These are phyloP conservation scores for Chrysopogon serrulatus DNA, from an alignment of 176 grass and related monocot species.

Conservation along the genomic window DNA sequence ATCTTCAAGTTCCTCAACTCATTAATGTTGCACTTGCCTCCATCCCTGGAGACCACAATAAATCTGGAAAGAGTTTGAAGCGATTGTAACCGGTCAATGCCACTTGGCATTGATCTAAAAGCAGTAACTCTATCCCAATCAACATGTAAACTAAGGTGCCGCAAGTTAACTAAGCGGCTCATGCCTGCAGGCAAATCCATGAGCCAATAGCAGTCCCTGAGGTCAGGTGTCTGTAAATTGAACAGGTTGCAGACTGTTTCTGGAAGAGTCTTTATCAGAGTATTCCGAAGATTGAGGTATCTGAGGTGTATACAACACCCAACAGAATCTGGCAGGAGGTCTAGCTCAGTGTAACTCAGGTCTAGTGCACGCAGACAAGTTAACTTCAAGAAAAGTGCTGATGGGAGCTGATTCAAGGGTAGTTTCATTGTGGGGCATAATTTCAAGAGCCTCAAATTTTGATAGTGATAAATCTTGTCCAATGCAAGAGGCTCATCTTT, in stretches of 20 bases:
- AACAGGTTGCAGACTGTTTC: constrained; percentile 34
- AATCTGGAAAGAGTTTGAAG: constrained; percentile 53
- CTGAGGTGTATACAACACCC: constrained; percentile 44
- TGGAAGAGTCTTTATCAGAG: constrained; percentile 31
- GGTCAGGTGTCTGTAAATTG: constrained; percentile 50
- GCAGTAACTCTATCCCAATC: constrained; percentile 46
- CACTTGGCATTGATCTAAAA: constrained; percentile 19
- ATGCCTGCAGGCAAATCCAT: constrained; percentile 36
- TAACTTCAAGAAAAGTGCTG: constrained; percentile 30
- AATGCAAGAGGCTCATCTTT: constrained; percentile 8
- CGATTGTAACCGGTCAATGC: constrained; percentile 13
- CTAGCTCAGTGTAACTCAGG: constrained; percentile 33
- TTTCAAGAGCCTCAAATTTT: constrained; percentile 47
- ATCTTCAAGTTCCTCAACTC: constrained; percentile 49
- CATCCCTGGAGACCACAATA: constrained; percentile 2
- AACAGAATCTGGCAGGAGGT: constrained; percentile 35
- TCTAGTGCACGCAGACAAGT: constrained; percentile 35
- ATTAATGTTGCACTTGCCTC: constrained; percentile 31
- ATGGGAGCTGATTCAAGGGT: constrained; percentile 14
- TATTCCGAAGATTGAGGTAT: constrained; percentile 34
- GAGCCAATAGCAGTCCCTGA: constrained; percentile 37
- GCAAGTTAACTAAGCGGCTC: constrained; percentile 40
- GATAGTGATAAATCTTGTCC: constrained; percentile 22
- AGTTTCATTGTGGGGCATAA: constrained; percentile 11
- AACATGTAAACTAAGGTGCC: constrained; percentile 47